Conservation (phyloP, 352 stramenopile species). For the Pythium folliculosum region DNA sequence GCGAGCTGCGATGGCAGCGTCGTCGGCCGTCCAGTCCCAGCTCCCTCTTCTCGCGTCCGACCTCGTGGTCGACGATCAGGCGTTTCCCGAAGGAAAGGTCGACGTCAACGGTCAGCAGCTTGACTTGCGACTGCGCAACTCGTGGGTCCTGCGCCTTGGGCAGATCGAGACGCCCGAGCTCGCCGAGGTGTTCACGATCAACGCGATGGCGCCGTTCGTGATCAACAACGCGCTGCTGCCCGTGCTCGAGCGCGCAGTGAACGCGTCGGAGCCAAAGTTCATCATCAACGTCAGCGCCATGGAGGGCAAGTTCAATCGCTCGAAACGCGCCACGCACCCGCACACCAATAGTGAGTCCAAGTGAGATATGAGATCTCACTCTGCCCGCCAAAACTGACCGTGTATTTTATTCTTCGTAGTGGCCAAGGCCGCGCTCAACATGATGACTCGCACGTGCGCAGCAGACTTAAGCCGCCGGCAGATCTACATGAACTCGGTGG, state of each 20-base stretch:
- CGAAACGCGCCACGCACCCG: conserved; percentile 96
- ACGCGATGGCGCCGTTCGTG: conserved; percentile 96
- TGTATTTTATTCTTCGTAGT: conserved; percentile 29
- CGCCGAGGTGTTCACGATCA: conserved; percentile 91
- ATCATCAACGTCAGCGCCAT: conserved; percentile 98
- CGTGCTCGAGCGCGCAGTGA: conserved; percentile 72
- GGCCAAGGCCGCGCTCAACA: conserved; percentile 97
- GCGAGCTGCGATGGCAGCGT: neutral
- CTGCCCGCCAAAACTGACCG: neutral
- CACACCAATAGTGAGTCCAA: conserved; percentile 90
- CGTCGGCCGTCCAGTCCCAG: conserved; percentile 77
- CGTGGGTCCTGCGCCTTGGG: conserved; percentile 94
- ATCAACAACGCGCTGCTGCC: conserved; percentile 93
- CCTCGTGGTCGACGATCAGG: conserved; percentile 36
- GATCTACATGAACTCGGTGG: conserved; percentile 98
- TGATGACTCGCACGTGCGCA: conserved; percentile 96
- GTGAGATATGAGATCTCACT: neutral
- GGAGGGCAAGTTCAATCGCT: conserved; percentile 98
- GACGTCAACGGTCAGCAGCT: conserved; percentile 97
- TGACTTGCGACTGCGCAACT: conserved; percentile 92
- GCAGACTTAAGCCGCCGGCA: conserved; percentile 90
- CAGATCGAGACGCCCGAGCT: conserved; percentile 88
- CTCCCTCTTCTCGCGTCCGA: conserved; percentile 71
- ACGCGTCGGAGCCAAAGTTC: conserved; percentile 24
- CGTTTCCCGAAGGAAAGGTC: conserved; percentile 65